These are phyloP conservation scores for Fennellomyces sp. DNA, from an alignment of 371 early-diverging fungal species.

Conservation along the genomic window DNA sequence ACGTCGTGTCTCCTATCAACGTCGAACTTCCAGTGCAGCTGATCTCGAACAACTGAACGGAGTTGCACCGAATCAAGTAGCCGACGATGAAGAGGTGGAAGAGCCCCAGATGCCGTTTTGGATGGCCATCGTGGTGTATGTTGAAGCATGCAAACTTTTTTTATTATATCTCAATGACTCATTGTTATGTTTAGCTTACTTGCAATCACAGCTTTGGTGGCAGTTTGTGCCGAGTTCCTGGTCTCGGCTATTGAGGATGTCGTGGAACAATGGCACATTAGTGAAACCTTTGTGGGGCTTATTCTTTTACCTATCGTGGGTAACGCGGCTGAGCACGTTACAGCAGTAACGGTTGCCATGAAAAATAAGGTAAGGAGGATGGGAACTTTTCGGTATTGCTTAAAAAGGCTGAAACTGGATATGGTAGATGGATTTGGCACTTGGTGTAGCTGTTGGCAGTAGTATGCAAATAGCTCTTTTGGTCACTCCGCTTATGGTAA, in stretches of 20 bases:
- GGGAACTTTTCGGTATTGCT: not conserved
- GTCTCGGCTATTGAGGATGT: slow-evolving; percentile 82
- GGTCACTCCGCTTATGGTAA: slow-evolving; percentile 85
- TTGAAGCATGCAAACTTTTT: not conserved
- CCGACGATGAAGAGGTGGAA: slow-evolving; percentile 59
- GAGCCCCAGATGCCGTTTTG: slow-evolving; percentile 54
- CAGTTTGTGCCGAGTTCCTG: slow-evolving; percentile 81
- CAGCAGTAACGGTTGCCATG: slow-evolving; percentile 81
- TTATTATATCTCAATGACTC: not conserved
- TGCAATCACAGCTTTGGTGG: slow-evolving; percentile 61
- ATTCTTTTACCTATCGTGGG: slow-evolving; percentile 88
- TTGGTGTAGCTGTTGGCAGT: slow-evolving; percentile 89
- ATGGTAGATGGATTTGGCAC: slow-evolving; percentile 77
- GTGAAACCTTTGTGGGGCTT: slow-evolving; percentile 83
- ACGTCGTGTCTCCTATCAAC: slow-evolving; percentile 7
- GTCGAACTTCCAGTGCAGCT: slow-evolving; percentile 6
- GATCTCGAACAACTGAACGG: slow-evolving; percentile 3
- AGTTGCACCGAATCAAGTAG: slow-evolving; percentile 3
- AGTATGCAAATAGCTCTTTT: slow-evolving; percentile 90
- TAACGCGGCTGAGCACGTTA: slow-evolving; percentile 82
- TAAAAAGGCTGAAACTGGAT: too few relatives aligned
- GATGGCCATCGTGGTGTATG: slow-evolving; percentile 51
- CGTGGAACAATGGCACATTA: slow-evolving; percentile 62
- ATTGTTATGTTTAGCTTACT: not conserved
- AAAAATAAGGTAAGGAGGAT: slow-evolving; percentile 68